phyloP scores from a whole-genome alignment of 2,329 filamentous ascomycete genomes.

The Arthrobotrys conoides region DNA sequence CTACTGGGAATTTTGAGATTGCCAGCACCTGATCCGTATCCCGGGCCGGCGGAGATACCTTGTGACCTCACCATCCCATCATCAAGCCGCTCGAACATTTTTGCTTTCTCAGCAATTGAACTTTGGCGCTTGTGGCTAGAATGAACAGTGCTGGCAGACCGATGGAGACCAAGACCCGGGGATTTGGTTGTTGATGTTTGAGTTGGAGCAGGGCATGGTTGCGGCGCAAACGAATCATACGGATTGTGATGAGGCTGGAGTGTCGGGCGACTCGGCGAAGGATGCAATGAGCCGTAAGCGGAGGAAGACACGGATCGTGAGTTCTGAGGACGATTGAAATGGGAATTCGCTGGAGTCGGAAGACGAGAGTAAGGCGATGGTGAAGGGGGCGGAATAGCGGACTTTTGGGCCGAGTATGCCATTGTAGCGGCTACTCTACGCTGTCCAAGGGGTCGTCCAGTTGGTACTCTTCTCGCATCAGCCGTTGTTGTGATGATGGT shows the following conservation, averaged over 20 bases:
- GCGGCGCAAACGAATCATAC: conserved; percentile 52
- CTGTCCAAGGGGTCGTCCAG: conserved; percentile 28
- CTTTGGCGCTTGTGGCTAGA: conserved; percentile 42
- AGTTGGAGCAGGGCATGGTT: conserved; percentile 49
- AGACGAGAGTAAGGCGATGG: conserved; percentile 56
- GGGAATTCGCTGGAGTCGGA: conserved; percentile 49
- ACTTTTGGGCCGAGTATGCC: conserved; percentile 58
- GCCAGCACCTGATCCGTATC: conserved; percentile 17
- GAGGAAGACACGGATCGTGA: conserved; percentile 47
- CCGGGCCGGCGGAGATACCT: conserved; percentile 20
- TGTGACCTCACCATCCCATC: conserved; percentile 41
- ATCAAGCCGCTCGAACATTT: conserved; percentile 37
- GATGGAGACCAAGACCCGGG: conserved; percentile 41
- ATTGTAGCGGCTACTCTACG: conserved; percentile 35
- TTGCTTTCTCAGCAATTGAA: conserved; percentile 55
- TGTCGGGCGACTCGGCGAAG: conserved; percentile 50
- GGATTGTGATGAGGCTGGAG: conserved; percentile 42
- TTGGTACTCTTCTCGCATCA: conserved; percentile 30
- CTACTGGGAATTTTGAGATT: conserved; percentile 23
- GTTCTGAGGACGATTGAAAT: conserved; percentile 40
- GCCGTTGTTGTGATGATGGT: conserved; percentile 14
- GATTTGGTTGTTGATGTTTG: conserved; percentile 31
- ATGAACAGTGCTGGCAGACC: conserved; percentile 39
- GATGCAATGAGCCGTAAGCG: conserved; percentile 52
- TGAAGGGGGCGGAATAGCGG: conserved; percentile 56